Evolutionary conservation across 495 filamentous ascomycete genomes (phyloP), one percentile per base, ranked within the genome.

Genomic region (Cercophora sp.): DNA sequence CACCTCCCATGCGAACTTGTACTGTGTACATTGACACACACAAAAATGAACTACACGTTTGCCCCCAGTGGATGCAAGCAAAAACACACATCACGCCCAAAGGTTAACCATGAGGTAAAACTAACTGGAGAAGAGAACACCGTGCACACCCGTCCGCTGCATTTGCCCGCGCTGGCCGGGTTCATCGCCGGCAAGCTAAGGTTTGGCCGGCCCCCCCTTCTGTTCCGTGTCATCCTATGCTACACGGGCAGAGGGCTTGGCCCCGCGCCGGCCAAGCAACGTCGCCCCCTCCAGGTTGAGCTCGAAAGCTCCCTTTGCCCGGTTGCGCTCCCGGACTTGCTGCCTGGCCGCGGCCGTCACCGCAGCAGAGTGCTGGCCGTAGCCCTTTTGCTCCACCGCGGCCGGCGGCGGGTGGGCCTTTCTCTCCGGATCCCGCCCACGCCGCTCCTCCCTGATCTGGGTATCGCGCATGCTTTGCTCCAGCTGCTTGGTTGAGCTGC

Each of bases 231-330:
- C 56, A 32, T 40, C 47, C 67, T 70, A 70, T 20, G 62, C 66
- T 27, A 75, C 72, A 40, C 67, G 63, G 46, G 71, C 64, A 19
- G 61, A 62, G 26, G 66, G 61, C 52, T 79, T 82, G 64, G 82
- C 80, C 3, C 80, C 80, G 56, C 93, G 77, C 54, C 91, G 79
- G 8, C 90, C 91, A 0, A 98, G 72, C 51, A 98, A 72, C 19
- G 91, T 96, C 3, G 94, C 85, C 51, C 90, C 89, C 52, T 95
- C 88, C 13, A 98, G 72, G 64, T 82, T 96, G 25, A 98, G 78
- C 68, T 98, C 93, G 58, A 98, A 98, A 1, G 86, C 83, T 18
- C 83, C 85, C 43, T 82, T 77, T 49, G 80, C 78, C 52, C 78
- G 73, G 34, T 81, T 72, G 15, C 76, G 79, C 39, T 77, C 75